Base-by-base conservation (phyloP, 2,329 filamentous ascomycete species). In the Diaporthe humulicola region DNA sequence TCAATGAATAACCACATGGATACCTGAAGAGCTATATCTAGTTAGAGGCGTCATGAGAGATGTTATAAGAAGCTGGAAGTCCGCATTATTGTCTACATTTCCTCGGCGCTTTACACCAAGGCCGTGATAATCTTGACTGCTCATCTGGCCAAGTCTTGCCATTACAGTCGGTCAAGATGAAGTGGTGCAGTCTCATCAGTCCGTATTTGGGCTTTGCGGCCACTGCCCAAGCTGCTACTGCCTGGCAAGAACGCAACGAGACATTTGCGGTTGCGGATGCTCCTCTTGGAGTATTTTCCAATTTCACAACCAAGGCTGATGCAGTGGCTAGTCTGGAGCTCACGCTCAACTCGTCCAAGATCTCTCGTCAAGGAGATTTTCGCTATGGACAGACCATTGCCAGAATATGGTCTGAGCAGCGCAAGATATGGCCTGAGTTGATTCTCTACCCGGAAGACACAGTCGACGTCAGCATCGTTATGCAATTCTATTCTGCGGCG, bases 401-500 rank as follows among this genome's bases (percentile, higher is more conserved):
- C 12, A 56, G 73, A n/a, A 45, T 72, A 10, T 74, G 73, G 73
- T 66, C 67, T 14, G 45, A 74, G 58, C 73, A 74, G 69, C 73
- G 69, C 38, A 64, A 74, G 58, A 45, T 50, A 8, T 74, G 73
- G 73, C 73, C 73, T 33, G 73, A 74, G 38, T 15, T 58, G 38
- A 74, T 74, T 28, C 48, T 74, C 30, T 74, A 74, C 52, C 73
- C 73, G 9, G 69, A 72, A 33, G 40, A 70, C 30, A 52, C 73
- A 2, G 33, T 54, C 17, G 69, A 74, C 30, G 58, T 74, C 48
- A 74, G 73, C 38, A 33, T 72, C 38, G 60, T 74, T 30, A 60
- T 74, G 73, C 73, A 74, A n/a, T 74, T 74, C 52, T 74, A 74
- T 19, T 74, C 73, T 19, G 60, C 33, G 8, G 58, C 58, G 30